phyloP scores from a whole-genome alignment of 1,284 basidiomycete species.

The Kwoniella shivajii region DNA sequence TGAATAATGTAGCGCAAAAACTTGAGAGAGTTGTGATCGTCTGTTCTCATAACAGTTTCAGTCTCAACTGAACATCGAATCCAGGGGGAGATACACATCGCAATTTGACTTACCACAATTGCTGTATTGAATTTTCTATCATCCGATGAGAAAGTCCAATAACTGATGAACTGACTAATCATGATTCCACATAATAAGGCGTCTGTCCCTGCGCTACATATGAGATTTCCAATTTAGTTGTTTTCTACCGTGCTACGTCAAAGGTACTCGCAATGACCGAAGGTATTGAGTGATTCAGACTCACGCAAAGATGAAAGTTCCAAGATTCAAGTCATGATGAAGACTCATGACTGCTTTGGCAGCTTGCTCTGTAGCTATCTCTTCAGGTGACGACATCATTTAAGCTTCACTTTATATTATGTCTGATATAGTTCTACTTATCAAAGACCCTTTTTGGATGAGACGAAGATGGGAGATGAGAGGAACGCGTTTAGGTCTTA shows the following conservation, averaged over 20 bases:
- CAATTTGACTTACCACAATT: constrained; percentile 6
- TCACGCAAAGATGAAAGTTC: constrained; percentile 12
- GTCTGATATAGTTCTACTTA: no score
- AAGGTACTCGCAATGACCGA: not conserved
- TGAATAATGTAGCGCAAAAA: constrained; percentile 5
- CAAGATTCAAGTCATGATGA: constrained; percentile 11
- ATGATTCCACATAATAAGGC: constrained; percentile 5
- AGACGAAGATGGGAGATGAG: no score
- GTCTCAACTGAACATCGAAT: not conserved
- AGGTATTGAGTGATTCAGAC: not conserved
- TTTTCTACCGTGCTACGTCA: not conserved
- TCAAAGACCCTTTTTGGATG: no score
- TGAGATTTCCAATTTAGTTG: not conserved
- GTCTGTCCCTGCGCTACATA: constrained; percentile 1
- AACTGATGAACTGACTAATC: constrained; percentile 5
- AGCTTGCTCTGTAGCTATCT: not conserved
- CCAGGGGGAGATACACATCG: not conserved
- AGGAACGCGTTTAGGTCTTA: no score
- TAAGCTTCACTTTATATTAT: no score
- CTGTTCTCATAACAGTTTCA: not conserved
- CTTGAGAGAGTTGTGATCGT: constrained; percentile 5
- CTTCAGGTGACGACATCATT: not conserved
- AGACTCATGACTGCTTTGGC: constrained; percentile 1
- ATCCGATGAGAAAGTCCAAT: constrained; percentile 5
- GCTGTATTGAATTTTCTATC: constrained; percentile 7